A percentile compares a stretch with the other conserved stretches of the same genome.
phyloP scores from a whole-genome alignment of 2,329 filamentous ascomycete genomes.

The Penicillium sp. region DNA sequence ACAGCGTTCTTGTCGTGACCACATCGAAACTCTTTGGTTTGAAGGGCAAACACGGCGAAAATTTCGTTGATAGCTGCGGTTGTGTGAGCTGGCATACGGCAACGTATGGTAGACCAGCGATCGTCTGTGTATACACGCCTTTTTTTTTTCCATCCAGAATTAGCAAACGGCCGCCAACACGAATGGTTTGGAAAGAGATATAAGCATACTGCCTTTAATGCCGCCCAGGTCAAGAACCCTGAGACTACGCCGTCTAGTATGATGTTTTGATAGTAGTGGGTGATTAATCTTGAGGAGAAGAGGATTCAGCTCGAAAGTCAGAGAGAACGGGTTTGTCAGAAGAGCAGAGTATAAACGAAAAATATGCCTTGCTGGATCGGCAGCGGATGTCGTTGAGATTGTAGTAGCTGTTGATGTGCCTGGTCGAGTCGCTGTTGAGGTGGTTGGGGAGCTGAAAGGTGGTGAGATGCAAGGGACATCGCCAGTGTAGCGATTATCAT shows the following conservation, averaged over 20 bases:
- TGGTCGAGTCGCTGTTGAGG: neutral
- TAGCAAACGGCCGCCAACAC: neutral
- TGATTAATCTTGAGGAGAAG: conserved; percentile 5
- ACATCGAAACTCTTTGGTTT: conserved; percentile 5
- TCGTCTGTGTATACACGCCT: neutral
- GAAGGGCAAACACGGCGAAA: conserved; percentile 1
- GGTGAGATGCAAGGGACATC: too few species aligned
- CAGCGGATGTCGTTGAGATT: neutral
- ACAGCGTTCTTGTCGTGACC: conserved; percentile 4
- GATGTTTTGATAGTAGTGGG: neutral
- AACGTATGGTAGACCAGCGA: conserved; percentile 3
- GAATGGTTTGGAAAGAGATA: neutral
- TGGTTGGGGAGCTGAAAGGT: neutral
- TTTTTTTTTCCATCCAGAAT: neutral
- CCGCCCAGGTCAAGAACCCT: conserved; percentile 10
- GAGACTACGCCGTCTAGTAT: neutral
- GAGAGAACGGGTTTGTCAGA: conserved; percentile 7
- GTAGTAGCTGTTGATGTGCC: neutral
- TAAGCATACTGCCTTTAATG: conserved; percentile 2
- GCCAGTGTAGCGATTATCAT: neutral
- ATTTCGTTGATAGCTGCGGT: neutral
- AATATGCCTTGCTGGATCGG: conserved; percentile 1
- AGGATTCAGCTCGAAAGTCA: conserved; percentile 4
- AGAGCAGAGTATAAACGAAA: neutral
- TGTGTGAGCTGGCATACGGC: conserved; percentile 7